These are phyloP conservation scores for Aureobasidium zeae DNA, from an alignment of 2,329 filamentous ascomycete genomes.

Conservation along the genomic window DNA sequence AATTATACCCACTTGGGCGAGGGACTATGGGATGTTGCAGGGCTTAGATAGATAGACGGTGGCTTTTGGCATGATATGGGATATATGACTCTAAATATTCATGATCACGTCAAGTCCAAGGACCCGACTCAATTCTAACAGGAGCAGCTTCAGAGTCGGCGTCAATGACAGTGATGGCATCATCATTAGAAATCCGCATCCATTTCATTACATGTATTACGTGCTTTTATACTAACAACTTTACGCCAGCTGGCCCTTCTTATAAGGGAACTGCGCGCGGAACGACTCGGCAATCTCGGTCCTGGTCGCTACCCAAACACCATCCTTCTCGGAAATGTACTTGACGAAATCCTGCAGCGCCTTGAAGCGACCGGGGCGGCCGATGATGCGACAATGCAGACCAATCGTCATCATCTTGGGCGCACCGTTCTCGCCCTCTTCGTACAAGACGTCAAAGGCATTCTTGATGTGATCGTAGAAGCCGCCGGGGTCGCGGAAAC, in stretches of 20 bases:
- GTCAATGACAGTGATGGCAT: too few relatives aligned
- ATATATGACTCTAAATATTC: too few relatives aligned
- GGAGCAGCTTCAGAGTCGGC: too few relatives aligned
- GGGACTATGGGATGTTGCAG: too few relatives aligned
- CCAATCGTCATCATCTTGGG: constrained; percentile 52
- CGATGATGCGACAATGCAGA: constrained; percentile 45
- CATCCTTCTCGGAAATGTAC: constrained; percentile 44
- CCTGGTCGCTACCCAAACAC: constrained; percentile 46
- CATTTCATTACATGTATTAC: too few relatives aligned
- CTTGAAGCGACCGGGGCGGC: constrained; percentile 43
- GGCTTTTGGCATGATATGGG: too few relatives aligned
- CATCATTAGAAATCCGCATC: too few relatives aligned
- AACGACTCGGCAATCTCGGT: constrained; percentile 46
- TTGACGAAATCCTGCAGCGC: constrained; percentile 46
- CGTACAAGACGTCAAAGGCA: constrained; percentile 46
- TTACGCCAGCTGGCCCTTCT: constrained; percentile 31
- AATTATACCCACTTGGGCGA: too few relatives aligned
- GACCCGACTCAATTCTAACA: too few relatives aligned
- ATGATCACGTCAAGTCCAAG: too few relatives aligned
- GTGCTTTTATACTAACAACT: not conserved
- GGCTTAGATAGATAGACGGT: too few relatives aligned
- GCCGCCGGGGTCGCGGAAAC: constrained; percentile 38
- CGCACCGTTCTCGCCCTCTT: constrained; percentile 39
- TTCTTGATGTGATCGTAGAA: constrained; percentile 42
- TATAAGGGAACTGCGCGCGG: constrained; percentile 40